Base-by-base conservation (phyloP, 306 rosid species). In the Canavalia ensiformis region DNA sequence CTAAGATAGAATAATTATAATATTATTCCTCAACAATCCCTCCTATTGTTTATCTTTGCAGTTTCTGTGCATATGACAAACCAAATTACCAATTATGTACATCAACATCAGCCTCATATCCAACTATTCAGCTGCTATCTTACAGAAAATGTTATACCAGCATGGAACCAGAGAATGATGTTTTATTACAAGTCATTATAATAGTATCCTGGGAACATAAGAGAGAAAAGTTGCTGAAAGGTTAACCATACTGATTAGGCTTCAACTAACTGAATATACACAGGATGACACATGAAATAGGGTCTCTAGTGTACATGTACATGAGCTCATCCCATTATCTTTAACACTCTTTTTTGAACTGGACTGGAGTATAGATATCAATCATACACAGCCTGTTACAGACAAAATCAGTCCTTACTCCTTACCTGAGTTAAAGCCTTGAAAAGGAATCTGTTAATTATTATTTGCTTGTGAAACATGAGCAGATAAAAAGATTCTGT, bases 151-250 rank as follows among this genome's bases (percentile, higher is more conserved):
- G 28, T 6, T 58, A 25, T 31, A 45, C 56, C n/a, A 74, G 57
- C 10, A 7, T 28, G 68, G 28, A 10, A 46, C 44, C 39, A 56
- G 28, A 74, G 39, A 74, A 56, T 9, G 39, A 74, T 74, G 65
- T 73, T 55, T 35, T 35, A 73, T 55, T 73, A 56, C 68, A 56
- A 57, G 65, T 56, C 66, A 73, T 18, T 37, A 2, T 55, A 72
- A 50, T 33, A 52, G 13, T 50, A 50, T 33, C 51, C 25, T 34
- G 62, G 6, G n/a, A 51, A 37, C 25, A 39, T 7, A 30, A 30
- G 56, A 52, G 13, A 34, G 50, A 72, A 18, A 72, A 35, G 25
- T 18, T 35, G 33, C 5, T 72, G 63, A 34, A 72, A 72, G 41
- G 64, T 52, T 52, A 52, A 72, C 50, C 64, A 33, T 7, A 68